Evolutionary conservation across 2,329 filamentous ascomycete genomes (phyloP), one percentile per base, ranked within the genome.

Genomic region (Fusarium aywerte): DNA sequence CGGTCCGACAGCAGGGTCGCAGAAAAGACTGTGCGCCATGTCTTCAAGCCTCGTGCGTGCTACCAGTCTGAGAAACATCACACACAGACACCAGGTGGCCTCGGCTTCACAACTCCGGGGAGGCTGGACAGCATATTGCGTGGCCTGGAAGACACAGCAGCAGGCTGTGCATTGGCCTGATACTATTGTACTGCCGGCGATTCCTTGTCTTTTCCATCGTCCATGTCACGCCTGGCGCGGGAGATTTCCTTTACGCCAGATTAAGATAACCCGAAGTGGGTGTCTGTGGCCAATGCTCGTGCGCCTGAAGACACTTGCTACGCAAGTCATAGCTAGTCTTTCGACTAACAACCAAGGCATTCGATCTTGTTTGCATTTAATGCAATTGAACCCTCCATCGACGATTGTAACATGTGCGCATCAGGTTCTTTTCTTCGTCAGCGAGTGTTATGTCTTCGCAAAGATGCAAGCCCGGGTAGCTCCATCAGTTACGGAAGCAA

Each of bases 101-200:
- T 50, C 49, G 63, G 67, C 69, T 49, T 58, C 54, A 49, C 53
- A 52, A 58, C 42, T 58, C 62, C 44, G 59, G 57, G 55, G 59
- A 60, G 65, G 71, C 65, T 72, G 69, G 71, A 56, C 65, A 70
- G 61, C 68, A 48, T 31, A 33, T 47, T 67, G 64, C 62, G 63
- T 73, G 69, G 69, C 63, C 62, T 51, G 58, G 31, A 51, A 58
- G 55, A 58, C 59, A 71, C 69, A 50, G 43, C 62, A 62, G 45
- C 44, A 61, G 38, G 62, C 54, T 50, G 67, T 65, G 56, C 57
- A 47, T 55, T 60, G 58, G 31, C 25, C 48, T 65, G 64, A 60
- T 69, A 55, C 66, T 45, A 48, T 48, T 55, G 49, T 53, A 53
- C 63, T 35, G n/a, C 58, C 62, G 68, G 63, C 49, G 62, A 58